Evolutionary conservation across 192 early-diverging fungal genomes (phyloP), one percentile per base, ranked within the genome.

Genomic region (Backusella australiensis): DNA sequence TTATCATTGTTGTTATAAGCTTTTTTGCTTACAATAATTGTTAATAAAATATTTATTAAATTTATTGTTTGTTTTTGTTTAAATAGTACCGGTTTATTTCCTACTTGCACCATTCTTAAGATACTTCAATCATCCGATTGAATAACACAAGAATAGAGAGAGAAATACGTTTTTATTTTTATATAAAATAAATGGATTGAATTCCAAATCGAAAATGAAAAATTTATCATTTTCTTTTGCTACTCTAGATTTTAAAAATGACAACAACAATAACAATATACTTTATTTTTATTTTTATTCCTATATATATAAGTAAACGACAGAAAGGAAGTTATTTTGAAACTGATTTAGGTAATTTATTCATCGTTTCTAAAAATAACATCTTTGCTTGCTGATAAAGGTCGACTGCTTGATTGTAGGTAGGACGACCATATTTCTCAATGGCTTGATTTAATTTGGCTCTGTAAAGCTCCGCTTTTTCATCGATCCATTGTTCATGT

Each of bases 401-500:
- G 1, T 56, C 53, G 8, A 56, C 9, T 56, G 53, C 53, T 9
- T 56, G 21, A 21, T 56, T 56, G 21, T 56, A 56, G 21, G 8
- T 23, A 56, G 8, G 19, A 2, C 21, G n/a, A 21, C 53, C 53
- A 21, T 56, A 56, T 56, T 56, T 56, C 11, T 56, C 53, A 26
- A 56, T 9, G 21, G 0, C 6, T 8, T 56, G n/a, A 9, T 56
- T 2, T 21, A 56, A 56, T 56, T 23, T 56, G 7, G n/a, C 21
- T 3, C 1, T n/a, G 53, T 56, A 56, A 26, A 21, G 53, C 8
- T 56, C 53, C 53, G 19, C 21, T 56, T 69, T 26, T 4, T 36
- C 26, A 56, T 75, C 67, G 9, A 75, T 46, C 19, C 34, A 52
- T 23, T 75, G 39, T 23, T 75, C 66, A 67, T 75, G 66, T 32